Evolutionary conservation across 2,329 filamentous ascomycete genomes (phyloP).

Genomic region (Ascochyta pisi): DNA sequence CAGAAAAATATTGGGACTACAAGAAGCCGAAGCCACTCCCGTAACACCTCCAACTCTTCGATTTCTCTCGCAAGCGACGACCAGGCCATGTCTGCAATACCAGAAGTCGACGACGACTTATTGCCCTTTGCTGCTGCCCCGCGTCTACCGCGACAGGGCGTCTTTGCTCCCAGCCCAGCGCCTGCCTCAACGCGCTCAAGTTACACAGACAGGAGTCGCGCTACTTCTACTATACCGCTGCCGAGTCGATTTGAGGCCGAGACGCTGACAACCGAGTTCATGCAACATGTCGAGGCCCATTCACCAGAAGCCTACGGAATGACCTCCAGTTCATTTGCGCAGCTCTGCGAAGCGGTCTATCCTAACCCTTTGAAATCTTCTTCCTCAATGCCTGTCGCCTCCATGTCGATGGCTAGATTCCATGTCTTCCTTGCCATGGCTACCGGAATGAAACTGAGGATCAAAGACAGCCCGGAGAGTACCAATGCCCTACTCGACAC

Average conservation of each 20-base stretch:
- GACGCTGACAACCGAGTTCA: slow-evolving; percentile 44
- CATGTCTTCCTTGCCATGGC: slow-evolving; percentile 49
- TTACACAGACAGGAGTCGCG: slow-evolving; percentile 43
- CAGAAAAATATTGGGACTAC: slow-evolving; percentile 23
- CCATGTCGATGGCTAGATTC: slow-evolving; percentile 44
- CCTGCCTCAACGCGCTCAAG: slow-evolving; percentile 37
- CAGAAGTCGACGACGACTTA: slow-evolving; percentile 41
- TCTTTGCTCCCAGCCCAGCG: slow-evolving; percentile 41
- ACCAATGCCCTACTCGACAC: slow-evolving; percentile 45
- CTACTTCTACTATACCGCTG: slow-evolving; percentile 38
- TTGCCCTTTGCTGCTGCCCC: slow-evolving; percentile 36
- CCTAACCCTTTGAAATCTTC: slow-evolving; percentile 34
- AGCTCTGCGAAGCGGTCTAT: slow-evolving; percentile 44
- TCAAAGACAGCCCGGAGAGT: slow-evolving; percentile 36
- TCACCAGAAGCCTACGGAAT: slow-evolving; percentile 38
- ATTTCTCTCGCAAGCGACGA: slow-evolving; percentile 39
- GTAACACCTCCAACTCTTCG: slow-evolving; percentile 44
- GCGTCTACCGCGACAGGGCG: slow-evolving; percentile 38
- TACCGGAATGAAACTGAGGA: slow-evolving; percentile 45
- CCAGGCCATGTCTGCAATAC: slow-evolving; percentile 35
- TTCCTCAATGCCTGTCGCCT: slow-evolving; percentile 26
- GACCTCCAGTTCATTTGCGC: slow-evolving; percentile 31
- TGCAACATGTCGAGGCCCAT: slow-evolving; percentile 36
- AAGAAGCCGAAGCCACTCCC: slow-evolving; percentile 34
- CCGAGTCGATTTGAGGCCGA: slow-evolving; percentile 48